Evolutionary conservation across 1,284 basidiomycete species (phyloP), one percentile per base, ranked within the genome.

Genomic region (Golubevia pallescens): DNA sequence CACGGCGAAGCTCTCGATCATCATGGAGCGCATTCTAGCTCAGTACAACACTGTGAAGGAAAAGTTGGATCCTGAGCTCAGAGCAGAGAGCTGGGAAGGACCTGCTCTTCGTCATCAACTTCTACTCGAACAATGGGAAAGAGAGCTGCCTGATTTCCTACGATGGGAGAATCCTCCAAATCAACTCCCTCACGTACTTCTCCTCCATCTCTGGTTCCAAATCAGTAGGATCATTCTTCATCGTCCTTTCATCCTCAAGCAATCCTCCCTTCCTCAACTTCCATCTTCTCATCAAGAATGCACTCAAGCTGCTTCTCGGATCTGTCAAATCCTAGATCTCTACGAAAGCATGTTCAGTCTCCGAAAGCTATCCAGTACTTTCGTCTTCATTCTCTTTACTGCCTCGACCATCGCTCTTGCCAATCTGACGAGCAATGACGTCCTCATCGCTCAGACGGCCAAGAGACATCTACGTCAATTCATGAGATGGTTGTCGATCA

Each of bases 351-450:
- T 71, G n/a, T 74, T 72, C 42, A 72, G 70, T 13, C 66, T 78
- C 61, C 65, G 69, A 42, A 74, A 75, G 48, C 63, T 76, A 1
- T 72, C 71, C 1, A 70, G 69, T 51, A 71, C 73, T 2, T 61
- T 76, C 38, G 70, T 73, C 14, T 80, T 73, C 65, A 73, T 69
- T 65, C 68, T 80, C 53, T 80, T 78, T 32, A 80, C 70, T 1
- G 71, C 75, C 5, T 69, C 69, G 1, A 78, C 77, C 16, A 75
- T 80, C 64, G 71, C 72, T 60, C 66, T 80, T 42, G 76, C 71
- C 54, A 78, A 80, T 52, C 77, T 74, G 13, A 80, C 75, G 2
- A 74, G 71, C 24, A 67, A 62, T 7, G 74, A 80, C 28, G 58
- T 63, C 2, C 42, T 20, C 14, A 60, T 66, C 4, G 73, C 68